Evolutionary conservation across 345 rosid species (phyloP), one percentile per base, ranked within the genome.

Genomic region (Linum usitatissimum): DNA sequence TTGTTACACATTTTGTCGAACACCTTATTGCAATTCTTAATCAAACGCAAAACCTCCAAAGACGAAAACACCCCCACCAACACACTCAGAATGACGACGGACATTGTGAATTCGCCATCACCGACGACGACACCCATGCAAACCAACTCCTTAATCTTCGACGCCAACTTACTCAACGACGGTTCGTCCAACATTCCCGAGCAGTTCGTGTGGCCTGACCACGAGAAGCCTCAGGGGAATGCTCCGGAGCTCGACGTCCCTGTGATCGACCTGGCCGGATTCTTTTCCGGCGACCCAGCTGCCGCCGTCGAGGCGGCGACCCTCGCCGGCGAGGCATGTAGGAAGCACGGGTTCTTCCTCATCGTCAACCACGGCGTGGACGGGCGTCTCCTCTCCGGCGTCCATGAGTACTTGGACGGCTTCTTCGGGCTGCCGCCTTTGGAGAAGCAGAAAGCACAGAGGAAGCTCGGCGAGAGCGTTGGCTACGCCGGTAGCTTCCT

Each of bases 401-500:
- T 95, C 36, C 96, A 88, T 58, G 68, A 42, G n/a, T 70, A 66
- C 75, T 81, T 80, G 89, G 88, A 86, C 51, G 67, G 31, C 51
- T 94, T 94, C 86, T 94, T 94, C 54, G 80, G 81, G 58, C 64
- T 94, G 74, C 84, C 94, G 12, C 87, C 88, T 12, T 36, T 62
- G 31, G 89, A 80, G 40, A 94, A 94, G 77, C 89, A 81, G 68
- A 78, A 63, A 66, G 90, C 91, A 64, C 86, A 80, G 76, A 88
- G 97, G 69, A 86, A 85, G 71, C 14, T 65, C 9, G 99, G 97
- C 2, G 97, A 88, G 79, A 80, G 75, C 66, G 82, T 86, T 60
- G 99, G 99, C 31, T 93, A 93, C 57, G 99, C 99, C 4, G 87
- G 97, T 69, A 93, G 97, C 73, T 93, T 93, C 84, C 90, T 97